Evolutionary conservation across 163 green algal genomes (phyloP), one percentile per base, ranked within the genome.

Genomic region (Dunaliella salina): DNA sequence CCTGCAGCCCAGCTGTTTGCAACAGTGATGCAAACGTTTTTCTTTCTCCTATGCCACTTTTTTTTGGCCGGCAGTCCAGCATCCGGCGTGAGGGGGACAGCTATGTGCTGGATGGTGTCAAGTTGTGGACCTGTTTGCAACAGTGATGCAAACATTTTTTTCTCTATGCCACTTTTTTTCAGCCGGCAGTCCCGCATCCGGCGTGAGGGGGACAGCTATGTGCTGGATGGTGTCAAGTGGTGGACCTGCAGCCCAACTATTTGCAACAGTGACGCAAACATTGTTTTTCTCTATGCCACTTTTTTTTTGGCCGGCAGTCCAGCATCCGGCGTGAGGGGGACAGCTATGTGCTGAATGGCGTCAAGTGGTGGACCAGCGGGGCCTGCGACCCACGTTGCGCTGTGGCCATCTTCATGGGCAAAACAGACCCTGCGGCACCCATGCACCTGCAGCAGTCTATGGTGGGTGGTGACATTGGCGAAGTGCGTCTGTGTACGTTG

Each of bases 351-450:
- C 29, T 95, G 35, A 85, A 84, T 59, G 93, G 94, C 34, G 80
- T 91, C 83, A 99, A 99, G 93, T 98, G 96, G 96, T 98, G 96
- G 96, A 97, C 92, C 11, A 96, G 90, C 29, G 96, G 96, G 0
- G 97, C 97, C 13, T 93, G 93, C 85, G 96, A 99, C 89, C 97
- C 97, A 0, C 91, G 97, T 82, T 98, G 94, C 88, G 83, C 84
- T 67, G 79, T 95, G 11, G 87, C 88, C 80, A 98, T 99, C 78
- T 98, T 99, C 90, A 99, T 99, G 97, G 97, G 96, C 83, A 98
- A 98, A 86, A 96, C 91, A 1, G 93, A 96, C 87, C 57, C 90
- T 0, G 78, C 80, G 1, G 94, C 92, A 0, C 78, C 92, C 5
- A 85, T 89, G 0, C 94, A 99, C 91, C 83, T 81, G 78, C 96